Evolutionary conservation across 2,329 filamentous ascomycete genomes (phyloP).

Genomic region (Aschersonia sp.): DNA sequence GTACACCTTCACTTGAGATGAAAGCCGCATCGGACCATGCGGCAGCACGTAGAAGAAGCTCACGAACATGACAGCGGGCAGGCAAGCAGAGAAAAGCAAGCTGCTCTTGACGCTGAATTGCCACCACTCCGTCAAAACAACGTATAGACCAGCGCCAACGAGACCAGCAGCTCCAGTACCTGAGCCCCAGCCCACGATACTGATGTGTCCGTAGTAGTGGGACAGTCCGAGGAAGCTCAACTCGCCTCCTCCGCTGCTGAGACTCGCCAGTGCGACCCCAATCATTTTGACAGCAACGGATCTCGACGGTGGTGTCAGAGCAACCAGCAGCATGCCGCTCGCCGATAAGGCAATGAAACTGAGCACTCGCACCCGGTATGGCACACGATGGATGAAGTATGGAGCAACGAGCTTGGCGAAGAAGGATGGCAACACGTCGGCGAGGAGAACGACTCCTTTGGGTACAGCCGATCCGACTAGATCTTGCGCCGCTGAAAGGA

Average conservation of each 20-base stretch:
- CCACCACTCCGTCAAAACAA: conserved; percentile 68
- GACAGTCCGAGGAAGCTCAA: conserved; percentile 83
- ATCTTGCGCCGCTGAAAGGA: conserved; percentile 88
- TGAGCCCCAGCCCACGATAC: conserved; percentile 81
- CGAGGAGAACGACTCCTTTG: conserved; percentile 84
- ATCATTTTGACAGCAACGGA: conserved; percentile 63
- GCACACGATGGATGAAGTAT: conserved; percentile 82
- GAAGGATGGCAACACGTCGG: conserved; percentile 85
- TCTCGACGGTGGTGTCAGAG: conserved; percentile 53
- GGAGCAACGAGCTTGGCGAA: conserved; percentile 76
- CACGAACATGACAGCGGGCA: conserved; percentile 70
- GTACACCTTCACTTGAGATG: conserved; percentile 33
- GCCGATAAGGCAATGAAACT: conserved; percentile 63
- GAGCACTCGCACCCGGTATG: conserved; percentile 63
- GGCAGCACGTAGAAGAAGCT: conserved; percentile 80
- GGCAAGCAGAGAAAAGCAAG: conserved; percentile 60
- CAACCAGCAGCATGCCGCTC: conserved; percentile 80
- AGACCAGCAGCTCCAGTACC: conserved; percentile 84
- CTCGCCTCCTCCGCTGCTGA: conserved; percentile 79
- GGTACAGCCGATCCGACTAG: conserved; percentile 83
- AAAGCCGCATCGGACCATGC: conserved; percentile 41
- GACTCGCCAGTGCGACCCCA: conserved; percentile 71
- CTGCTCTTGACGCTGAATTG: conserved; percentile 61
- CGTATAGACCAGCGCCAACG: conserved; percentile 77
- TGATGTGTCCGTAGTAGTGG: conserved; percentile 81